Evolutionary conservation across 768 basidiomycete genomes (phyloP), one percentile per base, ranked within the genome.

Genomic region (Chiua virens): DNA sequence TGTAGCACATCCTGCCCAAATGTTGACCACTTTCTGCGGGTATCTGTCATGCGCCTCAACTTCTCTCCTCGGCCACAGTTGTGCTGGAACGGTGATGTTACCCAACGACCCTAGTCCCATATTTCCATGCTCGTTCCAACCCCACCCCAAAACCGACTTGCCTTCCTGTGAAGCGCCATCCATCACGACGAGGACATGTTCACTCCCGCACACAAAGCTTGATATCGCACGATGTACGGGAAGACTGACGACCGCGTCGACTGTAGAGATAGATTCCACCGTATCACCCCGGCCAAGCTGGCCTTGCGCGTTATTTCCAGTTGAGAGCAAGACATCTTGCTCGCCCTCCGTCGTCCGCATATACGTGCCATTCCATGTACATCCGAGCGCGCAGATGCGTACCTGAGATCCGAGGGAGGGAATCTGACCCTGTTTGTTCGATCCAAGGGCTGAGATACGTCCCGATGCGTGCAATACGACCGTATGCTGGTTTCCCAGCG

Each of bases 71-170:
- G 82, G 78, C 82, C 86, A 86, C 11, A 89, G 61, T 55, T 69
- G 79, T 11, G 71, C 64, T 15, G 87, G 85, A 15, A 62, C 23
- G 8, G 60, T 53, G 9, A 80, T 68, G 58, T 93, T 85, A 4
- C 75, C 70, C 5, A 80, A 81, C 32, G 76, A 73, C 0, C 84
- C 86, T 21, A 82, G 62, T 1, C 90, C 93, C 23, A 98, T 74
- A 67, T 97, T 98, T 8, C 96, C 96, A 64, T 98, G 96, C 67
- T 98, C 96, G 67, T 98, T 98, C 95, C 96, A 98, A 0, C 96
- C 96, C 91, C 95, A 97, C 0, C 83, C 89, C 81, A 83, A 89
- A 0, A 94, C 78, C 9, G 52, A 40, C 21, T 46, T 25, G 5
- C 37, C 30, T 55, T 80, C 78, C 1, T 59, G 55, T 13, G 38